phyloP scores from a whole-genome alignment of 176 grass and related monocot genomes.

The Oryza meyeriana region DNA sequence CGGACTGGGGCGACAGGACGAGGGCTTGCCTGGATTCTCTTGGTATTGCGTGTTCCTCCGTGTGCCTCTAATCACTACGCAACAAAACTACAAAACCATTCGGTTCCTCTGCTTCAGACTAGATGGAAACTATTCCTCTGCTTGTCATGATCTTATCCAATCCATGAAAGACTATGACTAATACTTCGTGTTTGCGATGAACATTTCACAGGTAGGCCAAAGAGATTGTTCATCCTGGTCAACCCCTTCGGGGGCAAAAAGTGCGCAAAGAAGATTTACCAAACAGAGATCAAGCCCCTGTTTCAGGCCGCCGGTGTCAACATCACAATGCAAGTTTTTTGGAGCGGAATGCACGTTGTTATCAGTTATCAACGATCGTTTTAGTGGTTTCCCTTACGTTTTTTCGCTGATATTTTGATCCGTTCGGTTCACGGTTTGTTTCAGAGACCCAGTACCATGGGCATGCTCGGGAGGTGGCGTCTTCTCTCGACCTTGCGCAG shows the following conservation, averaged over 20 bases:
- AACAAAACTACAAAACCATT: not conserved
- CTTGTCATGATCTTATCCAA: not conserved
- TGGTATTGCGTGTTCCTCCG: constrained; percentile 32
- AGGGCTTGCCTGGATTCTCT: constrained; percentile 39
- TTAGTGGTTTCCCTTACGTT: not conserved
- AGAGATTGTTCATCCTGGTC: constrained; percentile 53
- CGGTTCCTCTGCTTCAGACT: not conserved
- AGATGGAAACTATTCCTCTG: not conserved
- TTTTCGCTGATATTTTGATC: not conserved
- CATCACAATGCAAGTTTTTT: constrained; percentile 63
- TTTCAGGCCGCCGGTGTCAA: constrained; percentile 51
- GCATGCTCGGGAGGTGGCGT: constrained; percentile 68
- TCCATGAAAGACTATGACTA: not conserved
- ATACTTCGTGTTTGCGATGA: not conserved
- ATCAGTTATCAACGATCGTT: not conserved
- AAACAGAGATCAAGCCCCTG: constrained; percentile 61
- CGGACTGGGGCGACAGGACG: constrained; percentile 33
- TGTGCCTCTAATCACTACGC: not conserved
- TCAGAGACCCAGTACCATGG: constrained; percentile 62
- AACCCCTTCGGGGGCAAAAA: constrained; percentile 85
- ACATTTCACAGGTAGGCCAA: constrained; percentile 46
- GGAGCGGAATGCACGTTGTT: not conserved
- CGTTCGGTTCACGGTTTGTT: not conserved
- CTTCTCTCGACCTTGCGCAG: constrained; percentile 44
- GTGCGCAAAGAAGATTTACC: constrained; percentile 54